phyloP scores from a whole-genome alignment of 2,329 filamentous ascomycete genomes.

The Colletotrichum higginsianum region DNA sequence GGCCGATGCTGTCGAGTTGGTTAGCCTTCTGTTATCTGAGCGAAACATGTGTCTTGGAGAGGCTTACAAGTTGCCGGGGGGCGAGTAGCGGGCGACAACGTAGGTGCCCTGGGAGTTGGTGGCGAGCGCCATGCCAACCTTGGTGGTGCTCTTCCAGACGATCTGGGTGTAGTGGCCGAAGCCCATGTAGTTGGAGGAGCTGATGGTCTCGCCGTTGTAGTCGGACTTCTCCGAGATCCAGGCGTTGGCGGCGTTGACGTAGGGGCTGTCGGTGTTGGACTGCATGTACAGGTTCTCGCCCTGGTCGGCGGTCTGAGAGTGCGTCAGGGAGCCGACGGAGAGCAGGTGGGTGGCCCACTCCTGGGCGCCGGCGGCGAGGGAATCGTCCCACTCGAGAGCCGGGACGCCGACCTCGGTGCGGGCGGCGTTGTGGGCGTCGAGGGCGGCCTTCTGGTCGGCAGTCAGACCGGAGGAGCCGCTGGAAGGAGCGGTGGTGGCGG shows the following conservation, averaged over 20 bases:
- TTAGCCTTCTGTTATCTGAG: neutral
- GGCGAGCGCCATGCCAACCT: constrained; percentile 51
- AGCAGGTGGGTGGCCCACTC: constrained; percentile 40
- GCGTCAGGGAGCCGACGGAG: constrained; percentile 40
- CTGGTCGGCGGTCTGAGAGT: constrained; percentile 32
- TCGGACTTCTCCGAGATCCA: constrained; percentile 39
- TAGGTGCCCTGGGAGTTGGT: constrained; percentile 49
- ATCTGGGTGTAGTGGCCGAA: constrained; percentile 52
- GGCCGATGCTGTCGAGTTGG: constrained; percentile 42
- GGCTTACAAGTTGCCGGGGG: constrained; percentile 50
- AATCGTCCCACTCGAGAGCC: constrained; percentile 46
- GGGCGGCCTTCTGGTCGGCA: constrained; percentile 37
- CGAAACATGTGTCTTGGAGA: neutral
- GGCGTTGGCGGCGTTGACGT: constrained; percentile 36
- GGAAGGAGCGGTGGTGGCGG: constrained; percentile 23
- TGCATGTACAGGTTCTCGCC: constrained; percentile 44
- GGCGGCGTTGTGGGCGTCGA: constrained; percentile 42
- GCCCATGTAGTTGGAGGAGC: constrained; percentile 36
- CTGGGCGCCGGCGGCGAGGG: constrained; percentile 48
- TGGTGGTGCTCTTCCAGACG: constrained; percentile 51
- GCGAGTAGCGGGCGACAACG: constrained; percentile 53
- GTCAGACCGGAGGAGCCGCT: constrained; percentile 35
- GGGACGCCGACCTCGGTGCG: constrained; percentile 38
- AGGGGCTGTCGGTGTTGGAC: constrained; percentile 29
- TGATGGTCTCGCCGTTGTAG: constrained; percentile 40